Evolutionary conservation across 1,139 yeast genomes (phyloP).

Genomic region (Blastobotrys elegans): DNA sequence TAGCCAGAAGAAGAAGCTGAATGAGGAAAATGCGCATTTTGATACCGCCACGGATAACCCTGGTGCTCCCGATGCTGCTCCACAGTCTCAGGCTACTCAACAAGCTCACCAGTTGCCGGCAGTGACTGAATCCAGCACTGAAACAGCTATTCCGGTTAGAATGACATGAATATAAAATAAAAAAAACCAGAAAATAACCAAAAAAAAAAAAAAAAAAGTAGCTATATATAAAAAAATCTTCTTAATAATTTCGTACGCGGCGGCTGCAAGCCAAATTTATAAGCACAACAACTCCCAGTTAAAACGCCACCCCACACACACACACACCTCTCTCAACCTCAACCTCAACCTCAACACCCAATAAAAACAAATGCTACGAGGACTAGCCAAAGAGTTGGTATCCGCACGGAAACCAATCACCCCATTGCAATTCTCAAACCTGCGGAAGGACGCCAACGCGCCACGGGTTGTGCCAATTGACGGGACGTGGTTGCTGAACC

Average conservation of each 20-base stretch:
- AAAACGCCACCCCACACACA: neutral
- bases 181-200: too few relatives aligned
- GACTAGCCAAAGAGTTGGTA: constrained; percentile 13
- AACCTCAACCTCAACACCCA: neutral
- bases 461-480: constrained; percentile 64
- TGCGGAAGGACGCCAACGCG: constrained; percentile 11
- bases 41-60: neutral
- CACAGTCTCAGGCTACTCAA: neutral
- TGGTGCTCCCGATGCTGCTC: neutral
- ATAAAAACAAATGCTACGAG: constrained; percentile 7
- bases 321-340: neutral
- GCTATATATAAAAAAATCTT: too few relatives aligned
- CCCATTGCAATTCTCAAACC: constrained; percentile 13
- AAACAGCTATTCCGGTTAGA: constrained; percentile 4
- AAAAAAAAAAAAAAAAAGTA: too few relatives aligned
- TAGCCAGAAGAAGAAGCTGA: constrained; percentile 2
- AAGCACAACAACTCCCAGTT: too few relatives aligned
- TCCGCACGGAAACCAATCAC: constrained; percentile 11
- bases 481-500: constrained; percentile 83
- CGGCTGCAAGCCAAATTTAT: too few relatives aligned
- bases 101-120: constrained; percentile 19
- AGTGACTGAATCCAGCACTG: constrained; percentile 20
- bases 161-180: too few relatives aligned
- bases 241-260: too few relatives aligned
- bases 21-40: constrained; percentile 2